phyloP scores from a whole-genome alignment of 495 filamentous ascomycete species.

The Aspergillus mulundensis region DNA sequence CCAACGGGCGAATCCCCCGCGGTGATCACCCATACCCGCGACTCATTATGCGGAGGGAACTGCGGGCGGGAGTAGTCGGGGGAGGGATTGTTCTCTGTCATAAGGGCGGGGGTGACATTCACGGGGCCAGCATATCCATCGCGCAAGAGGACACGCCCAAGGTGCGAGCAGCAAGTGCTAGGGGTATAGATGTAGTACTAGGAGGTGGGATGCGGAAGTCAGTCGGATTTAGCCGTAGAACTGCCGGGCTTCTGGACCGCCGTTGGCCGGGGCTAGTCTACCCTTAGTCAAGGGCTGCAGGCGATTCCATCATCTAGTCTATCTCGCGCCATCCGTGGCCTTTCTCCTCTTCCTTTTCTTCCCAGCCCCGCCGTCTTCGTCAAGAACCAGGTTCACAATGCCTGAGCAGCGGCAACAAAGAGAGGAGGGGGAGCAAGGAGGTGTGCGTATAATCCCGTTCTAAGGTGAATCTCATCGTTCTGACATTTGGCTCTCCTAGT shows the following conservation, averaged over 20 bases:
- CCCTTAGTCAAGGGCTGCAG: neutral
- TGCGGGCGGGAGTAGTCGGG: conserved; percentile 41
- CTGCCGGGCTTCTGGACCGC: conserved; percentile 15
- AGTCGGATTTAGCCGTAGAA: conserved; percentile 14
- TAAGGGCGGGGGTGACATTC: conserved; percentile 27
- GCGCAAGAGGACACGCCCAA: conserved; percentile 16
- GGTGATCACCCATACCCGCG: conserved; percentile 84
- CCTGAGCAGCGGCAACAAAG: conserved; percentile 42
- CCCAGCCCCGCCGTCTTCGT: conserved; percentile 6
- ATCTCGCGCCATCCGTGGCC: conserved; percentile 21
- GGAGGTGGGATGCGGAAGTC: neutral
- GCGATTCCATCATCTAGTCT: neutral
- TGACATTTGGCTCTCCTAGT: conserved; percentile 36
- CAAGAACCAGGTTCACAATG: conserved; percentile 30
- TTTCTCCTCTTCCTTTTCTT: conserved; percentile 22
- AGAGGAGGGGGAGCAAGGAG: conserved; percentile 31
- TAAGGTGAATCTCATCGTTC: neutral
- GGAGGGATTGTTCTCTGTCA: conserved; percentile 37
- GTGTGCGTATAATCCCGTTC: conserved; percentile 29
- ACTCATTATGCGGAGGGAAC: conserved; percentile 56
- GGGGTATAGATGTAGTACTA: neutral
- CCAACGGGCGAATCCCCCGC: conserved; percentile 77
- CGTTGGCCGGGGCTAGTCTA: conserved; percentile 10
- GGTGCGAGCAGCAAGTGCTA: neutral
- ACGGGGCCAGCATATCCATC: conserved; percentile 29